Base-by-base conservation (phyloP, 768 basidiomycete genomes). In the Phallus indusiatus region DNA sequence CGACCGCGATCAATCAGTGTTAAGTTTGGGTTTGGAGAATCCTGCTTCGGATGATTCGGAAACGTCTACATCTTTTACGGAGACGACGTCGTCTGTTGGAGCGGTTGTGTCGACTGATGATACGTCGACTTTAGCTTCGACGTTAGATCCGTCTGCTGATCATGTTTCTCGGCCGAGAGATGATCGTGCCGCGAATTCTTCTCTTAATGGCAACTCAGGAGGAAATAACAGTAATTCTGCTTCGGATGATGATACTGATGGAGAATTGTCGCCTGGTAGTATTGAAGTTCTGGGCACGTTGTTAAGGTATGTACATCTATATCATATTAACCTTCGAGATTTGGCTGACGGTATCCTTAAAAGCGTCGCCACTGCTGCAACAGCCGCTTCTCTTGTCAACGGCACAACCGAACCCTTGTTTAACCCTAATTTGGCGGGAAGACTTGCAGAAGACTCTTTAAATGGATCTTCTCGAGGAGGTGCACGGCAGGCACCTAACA, bases 291-390 rank as follows among this genome's bases (percentile, higher is more conserved):
- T 91, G 28, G 89, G 88, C 21, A 90, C 88, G n/a, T 70, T 91
- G 16, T 74, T 91, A 34, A 90, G 88, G 88, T 88, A 66, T 52
- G 78, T 72, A n/a, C n/a, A n/a, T 56, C 34, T 48, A 37, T 56
- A 22, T 53, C 48, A 46, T 42, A 12, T 54, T 51, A 34, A 17
- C 33, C 34, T n/a, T 42, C 11, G 17, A 62, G 46, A 53, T 53
- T 18, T 61, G 58, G 51, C 16, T 50, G 55, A 24, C 34, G 24
- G 37, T 18, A 51, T 55, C n/a, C 5, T 17, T 18, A 67, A 53
- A 62, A 88, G 90, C 64, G 90, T 92, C 34, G 90, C 90, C 3
- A 89, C 90, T n/a, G 88, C 90, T 10, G 90, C 90, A n/a, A 91
- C 90, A 1, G 90, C 90, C 1, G 88, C 88, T 8, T 92, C 90